Evolutionary conservation across 2,329 filamentous ascomycete species (phyloP), one percentile per base, ranked within the genome.

Genomic region (Talaromyces sp.): DNA sequence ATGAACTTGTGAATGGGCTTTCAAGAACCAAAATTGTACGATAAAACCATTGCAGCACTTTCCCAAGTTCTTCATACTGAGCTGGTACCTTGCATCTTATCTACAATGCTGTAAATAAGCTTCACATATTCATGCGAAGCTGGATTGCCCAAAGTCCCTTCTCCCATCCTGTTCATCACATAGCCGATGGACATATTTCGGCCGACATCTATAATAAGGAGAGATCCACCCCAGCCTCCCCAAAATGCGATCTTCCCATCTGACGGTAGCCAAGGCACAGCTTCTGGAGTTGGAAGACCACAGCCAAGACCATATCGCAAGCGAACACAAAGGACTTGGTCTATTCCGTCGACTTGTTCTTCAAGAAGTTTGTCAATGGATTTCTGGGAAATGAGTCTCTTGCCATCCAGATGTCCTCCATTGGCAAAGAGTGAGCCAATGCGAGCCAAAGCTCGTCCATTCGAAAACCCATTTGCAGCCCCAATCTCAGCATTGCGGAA

Each of bases 161-260:
- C n/a, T n/a, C n/a, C 62, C 41, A 43, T 43, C n/a, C 30, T 19
- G 7, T 43, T 43, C 41, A 43, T 43, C 1, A 32, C 10, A 17
- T 30, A 43, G 16, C n/a, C 41, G 11, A 43, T 43, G 13, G 41
- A 17, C 6, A 43, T 13, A 27, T 16, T 16, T 5, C 27, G 41
- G 4, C 13, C n/a, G 4, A 16, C 6, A 43, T 43, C 41, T 24
- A 43, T 32, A 4, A 43, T 16, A 7, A 32, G 8, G 8, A 43
- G 5, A 30, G 41, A 43, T 3, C 41, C 41, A 29, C 41, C 41
- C 27, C 27, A 43, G 3, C 41, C 41, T 16, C 33, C 19, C 45
- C 45, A 47, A 11, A 39, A 47, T 14, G 10, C 14, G 19, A 35
- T 35, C 3, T 27, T 8, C 13, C 24, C 41, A 1, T 11, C 29